Evolutionary conservation across 192 early-diverging fungal genomes (phyloP), one percentile per base, ranked within the genome.

Genomic region (Linnemannia exigua): DNA sequence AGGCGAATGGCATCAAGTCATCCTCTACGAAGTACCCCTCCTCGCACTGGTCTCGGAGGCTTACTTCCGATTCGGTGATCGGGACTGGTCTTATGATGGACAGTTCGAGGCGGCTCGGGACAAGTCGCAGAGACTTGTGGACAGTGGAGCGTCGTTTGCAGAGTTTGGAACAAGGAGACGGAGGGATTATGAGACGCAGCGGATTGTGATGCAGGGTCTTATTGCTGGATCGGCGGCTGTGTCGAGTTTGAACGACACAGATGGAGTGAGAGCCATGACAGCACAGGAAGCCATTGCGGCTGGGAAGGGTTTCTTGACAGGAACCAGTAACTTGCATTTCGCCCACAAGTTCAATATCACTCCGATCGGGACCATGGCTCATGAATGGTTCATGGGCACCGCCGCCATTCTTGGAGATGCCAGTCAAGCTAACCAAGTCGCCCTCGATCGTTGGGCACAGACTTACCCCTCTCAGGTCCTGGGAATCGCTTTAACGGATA

Each of bases 91-190:
- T 54, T 89, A 93, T 66, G 87, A 84, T 0, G 92, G 92, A 20
- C 95, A 96, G 76, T 72, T 78, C 6, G 93, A 94, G 68, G 70
- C 77, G 0, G 91, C 91, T 7, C 31, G 67, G 2, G 69, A 67
- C 31, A 96, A 96, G 82, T 84, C 90, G 1, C 54, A 79, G n/a
- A 17, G 61, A 28, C 87, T 96, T 0, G 75, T 91, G 15, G 72
- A 87, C 8, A 88, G 88, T 1, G 94, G 94, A 15, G 95, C 94
- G 79, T 87, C 71, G 35, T 96, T 96, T 88, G 92, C 94, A 31
- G 95, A 96, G 73, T 96, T 96, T 91, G 95, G 95, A 36, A 96
- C 95, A 0, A 82, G 95, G 9, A 80, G 95, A 38, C 89, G 95
- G 19, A 91, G 95, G 3, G 91, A 93, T 74, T 94, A 92, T 76